Conservation (phyloP, 108 stramenopile genomes). For the Discostella pseudostelligera region DNA sequence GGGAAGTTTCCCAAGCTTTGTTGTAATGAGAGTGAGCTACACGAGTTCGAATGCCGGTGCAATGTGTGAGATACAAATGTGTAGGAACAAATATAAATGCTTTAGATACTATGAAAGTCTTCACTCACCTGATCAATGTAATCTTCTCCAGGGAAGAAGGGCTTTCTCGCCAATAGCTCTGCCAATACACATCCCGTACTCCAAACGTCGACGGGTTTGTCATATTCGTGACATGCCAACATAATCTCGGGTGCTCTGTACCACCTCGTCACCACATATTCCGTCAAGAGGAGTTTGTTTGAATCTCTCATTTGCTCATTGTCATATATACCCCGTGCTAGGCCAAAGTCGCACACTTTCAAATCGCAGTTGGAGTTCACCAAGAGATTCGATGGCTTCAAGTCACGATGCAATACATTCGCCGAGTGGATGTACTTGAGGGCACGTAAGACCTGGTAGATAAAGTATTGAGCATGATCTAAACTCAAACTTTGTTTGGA, state of each 20-base stretch:
- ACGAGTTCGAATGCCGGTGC: neutral
- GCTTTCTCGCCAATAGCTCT: slow-evolving; percentile 93
- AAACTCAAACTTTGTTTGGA: slow-evolving; percentile 94
- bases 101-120: neutral
- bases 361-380: slow-evolving; percentile 99
- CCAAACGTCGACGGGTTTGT: slow-evolving; percentile 96
- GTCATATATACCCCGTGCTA: slow-evolving; percentile 87
- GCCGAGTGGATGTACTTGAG: slow-evolving; percentile 99
- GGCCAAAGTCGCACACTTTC: slow-evolving; percentile 99
- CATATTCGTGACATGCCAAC: slow-evolving; percentile 98
- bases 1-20: slow-evolving; percentile 90
- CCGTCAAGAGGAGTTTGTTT: slow-evolving; percentile 82
- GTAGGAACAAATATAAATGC: neutral
- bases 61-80: slow-evolving; percentile 1
- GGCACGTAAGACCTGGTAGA: slow-evolving; percentile 95
- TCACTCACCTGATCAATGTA: slow-evolving; percentile 98
- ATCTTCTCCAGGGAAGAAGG: slow-evolving; percentile 98
- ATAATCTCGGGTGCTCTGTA: slow-evolving; percentile 99
- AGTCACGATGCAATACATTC: slow-evolving; percentile 97
- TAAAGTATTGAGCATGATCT: slow-evolving; percentile 97
- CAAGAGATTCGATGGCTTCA: slow-evolving; percentile 97
- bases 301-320: slow-evolving; percentile 45
- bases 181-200: slow-evolving; percentile 99
- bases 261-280: slow-evolving; percentile 98
- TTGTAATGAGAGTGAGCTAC: slow-evolving; percentile 80